Evolutionary conservation across 1,284 basidiomycete genomes (phyloP), one percentile per base, ranked within the genome.

Genomic region (Psilocybe mexicana): DNA sequence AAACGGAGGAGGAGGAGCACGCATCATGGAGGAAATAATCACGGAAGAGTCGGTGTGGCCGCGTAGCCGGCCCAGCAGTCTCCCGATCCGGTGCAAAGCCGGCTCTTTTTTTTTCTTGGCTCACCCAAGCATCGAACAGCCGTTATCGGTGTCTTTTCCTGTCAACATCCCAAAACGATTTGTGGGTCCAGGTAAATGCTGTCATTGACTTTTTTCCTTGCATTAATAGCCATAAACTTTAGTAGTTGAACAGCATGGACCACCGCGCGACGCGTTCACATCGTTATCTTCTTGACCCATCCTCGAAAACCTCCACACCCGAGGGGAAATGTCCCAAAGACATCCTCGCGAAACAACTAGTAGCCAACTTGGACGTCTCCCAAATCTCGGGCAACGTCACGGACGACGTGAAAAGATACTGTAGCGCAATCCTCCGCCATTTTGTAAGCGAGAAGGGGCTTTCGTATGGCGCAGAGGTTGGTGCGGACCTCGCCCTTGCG

Each of bases 391-490:
- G 77, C 11, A 80, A 79, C 59, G 64, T 75, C 24, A 67, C 72
- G 6, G 67, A 69, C 26, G 70, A 74, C 25, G 66, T 73, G 28
- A 79, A 79, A 59, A 69, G 70, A 25, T 58, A 69, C 4, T 69
- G 69, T 45, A 57, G 70, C 33, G 65, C 67, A 26, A 61, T 75
- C 12, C 72, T 80, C 48, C 61, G 65, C 7, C 71, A 73, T 62
- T 79, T 79, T 54, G 67, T 76, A 36, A 72, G 72, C 58, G 67
- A 67, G 1, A 62, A 62, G 43, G 72, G 69, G 1, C 67, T 66
- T 8, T 76, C 77, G 12, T 79, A 76, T 47, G 72, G 75, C 2
- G 72, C 70, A 6, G 66, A 70, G 6, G 63, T 79, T 14, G 78
- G 77, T 1, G 66, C 70, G 52, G 67, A 73, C 18, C 61, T 78